A percentile compares a stretch with the other conserved stretches of the same genome.
Conservation (phyloP, 805 yeast genomes). For the Vanderwaltozyma polyspora region DNA sequence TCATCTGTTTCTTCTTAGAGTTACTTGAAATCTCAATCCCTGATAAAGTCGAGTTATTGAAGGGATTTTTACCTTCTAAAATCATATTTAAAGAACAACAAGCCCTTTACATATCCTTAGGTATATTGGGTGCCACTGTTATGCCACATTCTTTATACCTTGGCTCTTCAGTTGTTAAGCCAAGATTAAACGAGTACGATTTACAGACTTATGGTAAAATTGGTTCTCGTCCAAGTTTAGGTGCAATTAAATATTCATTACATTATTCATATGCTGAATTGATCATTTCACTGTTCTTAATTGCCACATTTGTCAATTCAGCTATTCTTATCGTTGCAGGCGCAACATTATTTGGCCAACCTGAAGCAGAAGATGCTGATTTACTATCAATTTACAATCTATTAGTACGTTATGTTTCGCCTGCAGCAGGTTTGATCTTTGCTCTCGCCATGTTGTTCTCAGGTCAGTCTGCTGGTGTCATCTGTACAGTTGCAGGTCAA, state of each 20-base stretch:
- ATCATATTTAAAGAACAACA: constrained; percentile 48
- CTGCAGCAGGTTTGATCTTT: constrained; percentile 79
- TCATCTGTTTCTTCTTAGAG: constrained; percentile 63
- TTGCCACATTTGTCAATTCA: constrained; percentile 86
- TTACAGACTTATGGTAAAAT: constrained; percentile 38
- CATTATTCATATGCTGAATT: constrained; percentile 73
- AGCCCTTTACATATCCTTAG: constrained; percentile 68
- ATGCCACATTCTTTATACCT: constrained; percentile 86
- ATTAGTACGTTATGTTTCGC: constrained; percentile 58
- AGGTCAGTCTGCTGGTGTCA: constrained; percentile 94
- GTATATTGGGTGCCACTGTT: constrained; percentile 86
- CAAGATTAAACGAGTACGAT: constrained; percentile 70
- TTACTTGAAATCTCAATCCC: constrained; percentile 48
- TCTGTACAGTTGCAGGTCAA: constrained; percentile 88
- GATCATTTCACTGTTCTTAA: constrained; percentile 68
- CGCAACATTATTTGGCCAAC: constrained; percentile 59
- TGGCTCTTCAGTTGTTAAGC: constrained; percentile 82
- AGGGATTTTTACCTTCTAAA: constrained; percentile 64
- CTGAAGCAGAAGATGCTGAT: constrained; percentile 68
- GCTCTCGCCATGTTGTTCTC: constrained; percentile 81
- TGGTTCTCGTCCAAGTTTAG: constrained; percentile 58
- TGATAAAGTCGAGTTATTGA: constrained; percentile 39
- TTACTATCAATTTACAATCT: constrained; percentile 68
- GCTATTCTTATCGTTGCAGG: constrained; percentile 89
- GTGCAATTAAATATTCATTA: constrained; percentile 72